Evolutionary conservation across 1,284 basidiomycete genomes (phyloP), one percentile per base, ranked within the genome.

Genomic region (Sanghuangporus sanghuang): DNA sequence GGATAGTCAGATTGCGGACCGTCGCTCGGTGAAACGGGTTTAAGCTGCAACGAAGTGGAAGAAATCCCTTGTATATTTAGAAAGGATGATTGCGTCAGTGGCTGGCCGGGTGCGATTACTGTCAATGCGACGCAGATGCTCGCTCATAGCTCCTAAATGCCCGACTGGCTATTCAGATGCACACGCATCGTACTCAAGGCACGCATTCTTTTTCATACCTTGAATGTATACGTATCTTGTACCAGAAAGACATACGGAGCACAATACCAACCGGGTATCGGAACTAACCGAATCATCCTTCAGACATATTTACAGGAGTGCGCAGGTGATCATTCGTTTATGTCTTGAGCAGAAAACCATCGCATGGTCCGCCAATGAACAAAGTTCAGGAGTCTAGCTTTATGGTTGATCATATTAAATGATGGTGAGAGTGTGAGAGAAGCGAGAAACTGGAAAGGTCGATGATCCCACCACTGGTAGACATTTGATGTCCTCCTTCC

Each of bases 301-400:
- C 27, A 32, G 27, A 32, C 3, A 32, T 32, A 32, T 32, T 3
- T 3, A 32, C 27, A 32, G 2, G 42, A 44, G 12, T 14, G 42
- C n/a, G 18, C 48, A n/a, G 48, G n/a, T 16, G 18, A 49, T 49
- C 48, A 49, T 9, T 49, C 16, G 48, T 11, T 2, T 49, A 9
- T 9, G n/a, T 52, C 21, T 27, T 52, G n/a, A 12, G n/a, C 9
- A 14, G 23, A 27, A 52, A 23, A 23, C 14, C 6, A 38, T 54
- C 53, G 27, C 53, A 38, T 54, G 53, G 53, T 35, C 11, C 21
- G n/a, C 23, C n/a, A 54, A 46, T 46, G 44, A 36, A 32, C 16
- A 32, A 54, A 54, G 53, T 54, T 54, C 53, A 54, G 53, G 53
- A 54, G 53, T 54, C 53, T 36, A 38, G 53, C 36, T 54, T n/a